These are phyloP conservation scores for Plasmodium relictum DNA, from an alignment of 169 alveolate species.

Conservation along the genomic window DNA sequence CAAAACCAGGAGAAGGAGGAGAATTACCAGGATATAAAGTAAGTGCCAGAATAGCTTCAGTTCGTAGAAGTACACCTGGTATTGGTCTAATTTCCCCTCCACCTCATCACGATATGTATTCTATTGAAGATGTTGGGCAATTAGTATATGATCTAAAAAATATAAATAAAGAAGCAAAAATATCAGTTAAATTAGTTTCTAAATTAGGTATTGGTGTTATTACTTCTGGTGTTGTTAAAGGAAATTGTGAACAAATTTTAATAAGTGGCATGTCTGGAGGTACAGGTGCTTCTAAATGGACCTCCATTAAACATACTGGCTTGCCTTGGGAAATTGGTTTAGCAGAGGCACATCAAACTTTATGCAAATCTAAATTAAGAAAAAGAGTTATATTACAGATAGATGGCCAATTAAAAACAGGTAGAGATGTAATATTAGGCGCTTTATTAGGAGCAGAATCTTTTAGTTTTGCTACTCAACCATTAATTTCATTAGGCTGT, in stretches of 20 bases:
- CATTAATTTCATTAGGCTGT: constrained; percentile 87
- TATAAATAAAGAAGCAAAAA: constrained; percentile 85
- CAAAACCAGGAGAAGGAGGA: constrained; percentile 92
- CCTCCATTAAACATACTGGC: constrained; percentile 86
- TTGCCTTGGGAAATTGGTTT: constrained; percentile 90
- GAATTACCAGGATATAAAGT: constrained; percentile 91
- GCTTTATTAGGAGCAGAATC: constrained; percentile 88
- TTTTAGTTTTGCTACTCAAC: constrained; percentile 86
- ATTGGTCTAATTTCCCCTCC: constrained; percentile 88
- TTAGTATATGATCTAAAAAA: constrained; percentile 85
- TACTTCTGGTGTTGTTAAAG: constrained; percentile 87
- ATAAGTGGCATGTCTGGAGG: constrained; percentile 89
- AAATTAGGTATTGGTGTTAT: constrained; percentile 87
- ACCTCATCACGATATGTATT: constrained; percentile 90
- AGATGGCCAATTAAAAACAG: constrained; percentile 87
- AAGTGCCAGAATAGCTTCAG: constrained; percentile 85
- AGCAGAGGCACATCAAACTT: constrained; percentile 88
- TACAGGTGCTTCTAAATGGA: constrained; percentile 89
- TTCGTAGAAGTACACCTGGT: constrained; percentile 87
- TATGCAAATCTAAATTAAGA: constrained; percentile 80
- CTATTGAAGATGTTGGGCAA: constrained; percentile 89
- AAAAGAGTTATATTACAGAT: constrained; percentile 84
- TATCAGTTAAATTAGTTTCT: constrained; percentile 87
- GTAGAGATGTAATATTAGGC: constrained; percentile 86
- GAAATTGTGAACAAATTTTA: constrained; percentile 85